Percentiles rank a stretch among this genome's conserved stretches.
Evolutionary conservation across 2,329 filamentous ascomycete genomes (phyloP).

Genomic region (Penicillium sp.): DNA sequence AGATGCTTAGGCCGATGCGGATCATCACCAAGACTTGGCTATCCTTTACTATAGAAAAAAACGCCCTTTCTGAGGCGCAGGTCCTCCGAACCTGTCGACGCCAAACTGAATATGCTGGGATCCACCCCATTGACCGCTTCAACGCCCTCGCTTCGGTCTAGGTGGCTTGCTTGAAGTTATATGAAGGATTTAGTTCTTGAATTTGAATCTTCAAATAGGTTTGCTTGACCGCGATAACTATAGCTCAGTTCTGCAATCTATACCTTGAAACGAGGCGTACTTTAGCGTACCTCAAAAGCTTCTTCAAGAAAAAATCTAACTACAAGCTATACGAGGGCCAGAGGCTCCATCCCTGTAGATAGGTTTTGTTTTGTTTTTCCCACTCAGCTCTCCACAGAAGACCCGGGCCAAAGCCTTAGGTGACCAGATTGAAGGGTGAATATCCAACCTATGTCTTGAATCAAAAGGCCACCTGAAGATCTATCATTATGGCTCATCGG

Average conservation of each 20-base stretch:
- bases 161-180: background rate
- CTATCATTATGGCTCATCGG: background rate
- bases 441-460: background rate
- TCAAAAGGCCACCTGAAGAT: background rate
- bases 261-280: background rate
- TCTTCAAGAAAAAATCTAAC: too few species aligned
- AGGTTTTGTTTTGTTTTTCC: too few species aligned
- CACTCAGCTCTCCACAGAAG: too few species aligned
- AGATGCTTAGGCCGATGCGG: too few species aligned
- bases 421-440: background rate
- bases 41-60: background rate
- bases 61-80: background rate
- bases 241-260: background rate
- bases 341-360: too few species aligned
- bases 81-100: background rate
- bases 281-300: background rate
- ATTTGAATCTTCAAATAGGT: background rate
- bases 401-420: background rate
- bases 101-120: background rate
- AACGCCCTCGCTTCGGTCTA: background rate
- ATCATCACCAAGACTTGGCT: too few species aligned
- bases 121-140: background rate
- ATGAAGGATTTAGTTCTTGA: background rate
- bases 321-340: too few species aligned
- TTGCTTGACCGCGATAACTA: background rate